Evolutionary conservation across 2,329 filamentous ascomycete genomes (phyloP).

Genomic region (Ilyonectria mors-panacis): DNA sequence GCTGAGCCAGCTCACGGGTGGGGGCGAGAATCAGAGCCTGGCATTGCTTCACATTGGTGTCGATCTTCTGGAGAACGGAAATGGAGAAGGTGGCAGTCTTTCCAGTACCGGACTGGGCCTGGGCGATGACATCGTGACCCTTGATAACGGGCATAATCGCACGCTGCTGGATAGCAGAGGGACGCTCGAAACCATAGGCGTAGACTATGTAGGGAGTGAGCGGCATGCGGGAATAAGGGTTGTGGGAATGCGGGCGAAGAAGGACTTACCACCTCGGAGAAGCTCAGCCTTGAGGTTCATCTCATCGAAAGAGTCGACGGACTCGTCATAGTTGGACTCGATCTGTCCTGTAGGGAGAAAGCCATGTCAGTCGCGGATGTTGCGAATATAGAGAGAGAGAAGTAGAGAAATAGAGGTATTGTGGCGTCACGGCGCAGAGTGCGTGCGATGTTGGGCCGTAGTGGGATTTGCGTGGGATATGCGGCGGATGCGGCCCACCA

Average conservation of each 20-base stretch:
- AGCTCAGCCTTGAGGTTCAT: slow-evolving; percentile 98
- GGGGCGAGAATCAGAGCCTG: slow-evolving; percentile 98
- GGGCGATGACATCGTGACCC: slow-evolving; percentile 99
- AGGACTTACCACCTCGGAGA: slow-evolving; percentile 83
- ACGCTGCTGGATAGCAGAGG: slow-evolving; percentile 99
- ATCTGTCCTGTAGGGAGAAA: slow-evolving; percentile 82
- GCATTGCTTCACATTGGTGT: slow-evolving; percentile 93
- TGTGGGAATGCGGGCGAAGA: slow-evolving; percentile 33
- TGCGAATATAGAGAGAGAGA: background rate
- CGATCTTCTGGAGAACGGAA: slow-evolving; percentile 98
- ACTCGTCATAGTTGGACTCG: slow-evolving; percentile 99
- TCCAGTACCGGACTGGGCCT: slow-evolving; percentile 99
- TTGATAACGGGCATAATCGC: slow-evolving; percentile 99
- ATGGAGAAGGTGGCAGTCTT: slow-evolving; percentile 99
- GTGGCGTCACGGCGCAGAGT: slow-evolving; percentile 15
- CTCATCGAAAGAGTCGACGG: slow-evolving; percentile 98
- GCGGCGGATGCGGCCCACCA: slow-evolving; percentile 35
- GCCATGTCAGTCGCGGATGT: slow-evolving; percentile 39
- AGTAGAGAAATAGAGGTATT: background rate
- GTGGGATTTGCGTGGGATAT: slow-evolving; percentile 30
- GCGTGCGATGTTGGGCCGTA: slow-evolving; percentile 22
- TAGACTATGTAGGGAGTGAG: slow-evolving; percentile 74
- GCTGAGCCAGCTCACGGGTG: slow-evolving; percentile 97
- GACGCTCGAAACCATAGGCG: slow-evolving; percentile 99
- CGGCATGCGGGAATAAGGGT: slow-evolving; percentile 38